phyloP scores from a whole-genome alignment of 2,329 filamentous ascomycete species.

The Arachnomyces sp. region DNA sequence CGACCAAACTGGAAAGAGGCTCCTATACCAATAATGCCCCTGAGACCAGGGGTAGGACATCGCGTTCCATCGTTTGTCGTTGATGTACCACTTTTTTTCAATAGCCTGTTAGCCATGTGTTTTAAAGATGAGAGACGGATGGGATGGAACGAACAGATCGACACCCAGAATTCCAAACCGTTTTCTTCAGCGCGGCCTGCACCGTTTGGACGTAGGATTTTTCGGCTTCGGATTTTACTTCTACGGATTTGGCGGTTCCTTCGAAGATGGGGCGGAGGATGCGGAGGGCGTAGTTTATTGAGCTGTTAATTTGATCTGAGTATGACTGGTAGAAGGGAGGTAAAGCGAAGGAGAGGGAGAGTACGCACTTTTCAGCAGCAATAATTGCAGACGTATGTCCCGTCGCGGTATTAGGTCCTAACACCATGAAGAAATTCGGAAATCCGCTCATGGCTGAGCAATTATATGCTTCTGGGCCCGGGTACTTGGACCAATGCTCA shows the following conservation, averaged over 20 bases:
- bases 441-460: conserved; percentile 49
- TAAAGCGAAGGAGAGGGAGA: not conserved
- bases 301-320: conserved; percentile 17
- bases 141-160: conserved; percentile 10
- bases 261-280: conserved; percentile 48
- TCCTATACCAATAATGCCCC: conserved; percentile 20
- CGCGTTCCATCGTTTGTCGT: conserved; percentile 20
- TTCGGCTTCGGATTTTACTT: conserved; percentile 42
- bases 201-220: conserved; percentile 38
- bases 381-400: conserved; percentile 48
- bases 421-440: conserved; percentile 29
- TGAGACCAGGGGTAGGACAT: conserved; percentile 23
- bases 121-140: not conserved
- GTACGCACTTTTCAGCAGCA: conserved; percentile 47
- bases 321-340: not conserved
- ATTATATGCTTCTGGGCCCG: conserved; percentile 54
- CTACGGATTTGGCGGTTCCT: conserved; percentile 35
- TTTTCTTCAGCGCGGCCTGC: conserved; percentile 37
- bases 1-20: conserved; percentile 21
- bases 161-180: conserved; percentile 40
- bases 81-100: conserved; percentile 17
- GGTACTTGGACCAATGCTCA: conserved; percentile 31
- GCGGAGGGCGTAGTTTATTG: conserved; percentile 52
- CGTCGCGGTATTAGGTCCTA: conserved; percentile 25
- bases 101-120: not conserved